Evolutionary conservation across 2,329 filamentous ascomycete genomes (phyloP).

Genomic region (Phaeophleospora eucalypticola): DNA sequence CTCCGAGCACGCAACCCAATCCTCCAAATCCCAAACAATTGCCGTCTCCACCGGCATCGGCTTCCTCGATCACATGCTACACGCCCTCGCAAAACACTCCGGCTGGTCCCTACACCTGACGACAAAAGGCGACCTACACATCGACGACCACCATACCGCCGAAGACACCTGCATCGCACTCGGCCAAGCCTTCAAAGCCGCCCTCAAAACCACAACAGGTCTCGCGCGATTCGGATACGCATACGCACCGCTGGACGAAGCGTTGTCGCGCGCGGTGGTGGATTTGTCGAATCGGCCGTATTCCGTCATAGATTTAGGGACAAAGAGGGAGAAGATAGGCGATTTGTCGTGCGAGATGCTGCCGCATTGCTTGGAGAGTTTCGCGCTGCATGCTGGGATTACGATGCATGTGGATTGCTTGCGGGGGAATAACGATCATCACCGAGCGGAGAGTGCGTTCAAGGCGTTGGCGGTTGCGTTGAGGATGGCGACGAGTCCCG

Average conservation of each 20-base stretch:
- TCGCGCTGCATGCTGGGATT: conserved; percentile 81
- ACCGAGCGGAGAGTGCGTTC: conserved; percentile 92
- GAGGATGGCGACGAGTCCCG: conserved; percentile 67
- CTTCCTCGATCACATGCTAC: conserved; percentile 98
- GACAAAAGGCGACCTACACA: conserved; percentile 85
- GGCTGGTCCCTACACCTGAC: conserved; percentile 85
- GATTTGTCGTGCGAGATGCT: conserved; percentile 95
- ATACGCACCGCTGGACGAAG: conserved; percentile 92
- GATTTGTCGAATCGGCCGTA: conserved; percentile 92
- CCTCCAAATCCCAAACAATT: conserved; percentile 79
- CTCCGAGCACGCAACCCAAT: conserved; percentile 78
- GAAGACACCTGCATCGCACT: conserved; percentile 94
- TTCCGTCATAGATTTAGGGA: conserved; percentile 75
- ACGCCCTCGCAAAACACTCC: conserved; percentile 91
- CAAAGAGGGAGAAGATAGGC: conserved; percentile 88
- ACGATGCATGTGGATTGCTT: conserved; percentile 96
- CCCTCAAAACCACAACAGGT: conserved; percentile 72
- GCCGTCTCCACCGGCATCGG: conserved; percentile 89
- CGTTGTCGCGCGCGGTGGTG: conserved; percentile 86
- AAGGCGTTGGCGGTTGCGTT: conserved; percentile 91
- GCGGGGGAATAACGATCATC: conserved; percentile 89
- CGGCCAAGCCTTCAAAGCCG: conserved; percentile 74
- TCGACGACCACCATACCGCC: conserved; percentile 97
- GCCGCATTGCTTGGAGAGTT: conserved; percentile 90
- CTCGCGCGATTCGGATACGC: conserved; percentile 87